Conservation (phyloP, 306 rosid species). For the Senna tora region DNA sequence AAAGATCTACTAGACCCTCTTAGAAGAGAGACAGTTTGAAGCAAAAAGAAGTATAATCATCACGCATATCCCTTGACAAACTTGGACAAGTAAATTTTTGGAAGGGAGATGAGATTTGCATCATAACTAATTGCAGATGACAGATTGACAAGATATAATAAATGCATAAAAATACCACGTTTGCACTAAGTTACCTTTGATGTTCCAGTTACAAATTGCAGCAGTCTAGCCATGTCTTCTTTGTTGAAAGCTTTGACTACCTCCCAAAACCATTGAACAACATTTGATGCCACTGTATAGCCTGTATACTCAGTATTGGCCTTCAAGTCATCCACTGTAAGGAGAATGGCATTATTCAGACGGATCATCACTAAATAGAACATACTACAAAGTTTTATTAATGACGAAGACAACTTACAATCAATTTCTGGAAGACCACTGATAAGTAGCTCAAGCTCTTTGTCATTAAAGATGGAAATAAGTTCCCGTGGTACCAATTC, state of each 20-base stretch:
- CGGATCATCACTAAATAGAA: conserved; percentile 31
- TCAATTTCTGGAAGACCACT: conserved; percentile 99
- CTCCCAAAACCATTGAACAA: conserved; percentile 99
- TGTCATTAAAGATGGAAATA: conserved; percentile 88
- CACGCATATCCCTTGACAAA: conserved; percentile 9
- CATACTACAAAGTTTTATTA: conserved; percentile 5
- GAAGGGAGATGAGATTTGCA: neutral
- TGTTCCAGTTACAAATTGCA: conserved; percentile 99
- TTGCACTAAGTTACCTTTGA: conserved; percentile 71
- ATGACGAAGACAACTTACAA: conserved; percentile 57
- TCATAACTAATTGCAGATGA: neutral
- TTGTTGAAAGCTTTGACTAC: conserved; percentile 84
- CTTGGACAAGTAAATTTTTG: neutral
- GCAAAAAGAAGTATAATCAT: conserved; percentile 5
- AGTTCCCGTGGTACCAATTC: conserved; percentile 87
- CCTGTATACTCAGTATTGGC: conserved; percentile 89
- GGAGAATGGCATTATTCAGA: conserved; percentile 44
- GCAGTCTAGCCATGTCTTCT: conserved; percentile 98
- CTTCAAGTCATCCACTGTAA: conserved; percentile 94
- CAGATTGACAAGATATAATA: conserved; percentile 1
- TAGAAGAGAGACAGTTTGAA: neutral
- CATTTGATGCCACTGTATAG: conserved; percentile 87
- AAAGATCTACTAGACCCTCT: neutral
- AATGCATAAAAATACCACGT: conserved; percentile 17
- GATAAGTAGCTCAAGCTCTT: conserved; percentile 98